phyloP scores from a whole-genome alignment of 2,329 filamentous ascomycete species.

The Lecanosticta acicola region DNA sequence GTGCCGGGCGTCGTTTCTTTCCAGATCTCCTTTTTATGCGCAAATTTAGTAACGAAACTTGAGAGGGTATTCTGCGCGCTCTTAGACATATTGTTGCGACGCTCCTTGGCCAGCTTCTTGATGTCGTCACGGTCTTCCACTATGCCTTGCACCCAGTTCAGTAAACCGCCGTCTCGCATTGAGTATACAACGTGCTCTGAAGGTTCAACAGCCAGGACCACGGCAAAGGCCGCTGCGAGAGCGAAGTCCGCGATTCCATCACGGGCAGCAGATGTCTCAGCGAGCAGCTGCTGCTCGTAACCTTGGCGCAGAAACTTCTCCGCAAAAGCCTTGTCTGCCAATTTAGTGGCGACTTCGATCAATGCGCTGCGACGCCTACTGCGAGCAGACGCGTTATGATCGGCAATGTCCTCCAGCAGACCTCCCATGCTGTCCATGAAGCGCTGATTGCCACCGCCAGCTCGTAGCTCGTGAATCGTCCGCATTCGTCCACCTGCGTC shows the following conservation, averaged over 20 bases:
- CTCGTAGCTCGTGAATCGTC: conserved; percentile 58
- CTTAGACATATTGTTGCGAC: conserved; percentile 64
- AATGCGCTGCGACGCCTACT: conserved; percentile 50
- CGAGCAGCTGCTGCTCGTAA: conserved; percentile 63
- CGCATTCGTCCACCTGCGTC: conserved; percentile 42
- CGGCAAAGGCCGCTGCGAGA: conserved; percentile 58
- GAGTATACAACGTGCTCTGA: conserved; percentile 56
- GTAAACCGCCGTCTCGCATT: conserved; percentile 33
- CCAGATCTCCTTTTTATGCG: conserved; percentile 53
- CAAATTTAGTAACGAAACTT: conserved; percentile 45
- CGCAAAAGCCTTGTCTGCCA: conserved; percentile 56
- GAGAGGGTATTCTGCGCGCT: conserved; percentile 53
- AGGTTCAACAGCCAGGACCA: conserved; percentile 56
- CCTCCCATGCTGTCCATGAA: conserved; percentile 52
- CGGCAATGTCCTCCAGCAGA: conserved; percentile 55
- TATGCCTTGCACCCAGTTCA: conserved; percentile 48
- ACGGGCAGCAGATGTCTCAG: conserved; percentile 46
- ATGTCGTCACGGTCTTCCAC: conserved; percentile 42
- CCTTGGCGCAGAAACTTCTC: conserved; percentile 69
- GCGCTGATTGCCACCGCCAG: conserved; percentile 52
- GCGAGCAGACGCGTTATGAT: conserved; percentile 36
- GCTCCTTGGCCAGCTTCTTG: conserved; percentile 58
- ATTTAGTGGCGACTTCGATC: conserved; percentile 51
- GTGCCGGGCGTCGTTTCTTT: conserved; percentile 44
- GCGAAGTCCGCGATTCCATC: conserved; percentile 53